Evolutionary conservation across 1,284 basidiomycete genomes (phyloP), one percentile per base, ranked within the genome.

Genomic region (Sanguinoderma infundibulare): DNA sequence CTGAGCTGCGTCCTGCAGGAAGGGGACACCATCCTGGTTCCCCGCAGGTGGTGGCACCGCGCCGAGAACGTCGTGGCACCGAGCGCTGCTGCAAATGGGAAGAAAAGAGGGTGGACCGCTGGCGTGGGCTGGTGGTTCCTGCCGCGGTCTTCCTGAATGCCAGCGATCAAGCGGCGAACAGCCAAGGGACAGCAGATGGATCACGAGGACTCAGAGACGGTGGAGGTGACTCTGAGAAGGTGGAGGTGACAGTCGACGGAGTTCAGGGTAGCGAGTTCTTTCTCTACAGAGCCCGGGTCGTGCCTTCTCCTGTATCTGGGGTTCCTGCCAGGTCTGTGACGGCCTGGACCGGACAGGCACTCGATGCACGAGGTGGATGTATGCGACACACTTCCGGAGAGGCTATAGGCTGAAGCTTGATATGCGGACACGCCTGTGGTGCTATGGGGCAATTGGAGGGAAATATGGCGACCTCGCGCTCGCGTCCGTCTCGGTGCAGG

Each of bases 51-150:
- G 71, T 71, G 72, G 70, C 70, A 73, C 53, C 69, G 70, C 26
- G 69, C 71, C 15, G 68, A 71, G 66, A 71, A 70, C 59, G 69
- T 73, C 34, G 44, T 44, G 39, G 28, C 14, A 32, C 28, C 28
- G 17, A 10, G 46, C 46, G 46, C 26, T 22, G 40, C 26, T 24
- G 22, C 22, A 53, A 26, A 53, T 32, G 34, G 55, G 12, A 39
- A 30, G 24, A 59, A 38, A 22, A 58, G 49, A 10, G 68, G 69
- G 10, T 72, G 72, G 72, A 70, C 67, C 9, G 70, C 68, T 0
- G 70, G 68, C 15, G 65, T 72, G 3, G 68, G 67, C n/a, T 71
- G 69, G 69, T 72, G 70, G 70, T 71, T 71, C 58, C 50, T 73
- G 50, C 65, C 62, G 36, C 64, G 67, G 47, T 55, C 14, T 40